Evolutionary conservation across 2,329 filamentous ascomycete genomes (phyloP).

Genomic region (Botrytis deweyae): DNA sequence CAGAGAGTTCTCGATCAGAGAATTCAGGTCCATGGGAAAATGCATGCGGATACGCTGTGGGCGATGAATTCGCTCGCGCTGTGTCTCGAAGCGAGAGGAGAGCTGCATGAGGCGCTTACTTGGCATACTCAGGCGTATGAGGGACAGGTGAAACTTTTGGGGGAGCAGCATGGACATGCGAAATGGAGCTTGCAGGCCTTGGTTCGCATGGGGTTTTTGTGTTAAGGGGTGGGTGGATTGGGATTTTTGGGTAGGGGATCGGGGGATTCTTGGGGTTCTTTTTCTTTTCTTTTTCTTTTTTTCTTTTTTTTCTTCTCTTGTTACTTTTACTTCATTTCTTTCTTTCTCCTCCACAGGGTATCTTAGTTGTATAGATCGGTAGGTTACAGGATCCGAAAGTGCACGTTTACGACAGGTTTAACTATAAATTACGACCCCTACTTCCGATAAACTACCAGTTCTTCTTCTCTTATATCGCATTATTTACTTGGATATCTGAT

Average conservation of each 20-base stretch:
- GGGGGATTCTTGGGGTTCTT: not conserved
- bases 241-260: not conserved
- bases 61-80: constrained; percentile 17
- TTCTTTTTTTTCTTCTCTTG: not conserved
- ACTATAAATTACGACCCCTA: not conserved
- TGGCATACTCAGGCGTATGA: constrained; percentile 6
- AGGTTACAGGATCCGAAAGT: too few relatives aligned
- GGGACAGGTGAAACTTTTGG: constrained; percentile 5
- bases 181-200: constrained; percentile 18
- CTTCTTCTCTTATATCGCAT: not conserved
- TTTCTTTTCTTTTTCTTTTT: not conserved
- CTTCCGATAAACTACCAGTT: not conserved
- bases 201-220: not conserved
- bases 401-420: too few relatives aligned
- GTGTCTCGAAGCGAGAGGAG: not conserved
- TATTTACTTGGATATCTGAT: not conserved
- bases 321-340: not conserved
- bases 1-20: not conserved
- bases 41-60: constrained; percentile 19
- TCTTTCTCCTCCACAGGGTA: too few relatives aligned
- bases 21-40: not conserved
- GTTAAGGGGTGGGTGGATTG: not conserved
- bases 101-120: not conserved
- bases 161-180: not conserved
- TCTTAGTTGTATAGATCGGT: not conserved